Base-by-base conservation (phyloP, 768 basidiomycete genomes). In the Lactarius pseudohatsudake region DNA sequence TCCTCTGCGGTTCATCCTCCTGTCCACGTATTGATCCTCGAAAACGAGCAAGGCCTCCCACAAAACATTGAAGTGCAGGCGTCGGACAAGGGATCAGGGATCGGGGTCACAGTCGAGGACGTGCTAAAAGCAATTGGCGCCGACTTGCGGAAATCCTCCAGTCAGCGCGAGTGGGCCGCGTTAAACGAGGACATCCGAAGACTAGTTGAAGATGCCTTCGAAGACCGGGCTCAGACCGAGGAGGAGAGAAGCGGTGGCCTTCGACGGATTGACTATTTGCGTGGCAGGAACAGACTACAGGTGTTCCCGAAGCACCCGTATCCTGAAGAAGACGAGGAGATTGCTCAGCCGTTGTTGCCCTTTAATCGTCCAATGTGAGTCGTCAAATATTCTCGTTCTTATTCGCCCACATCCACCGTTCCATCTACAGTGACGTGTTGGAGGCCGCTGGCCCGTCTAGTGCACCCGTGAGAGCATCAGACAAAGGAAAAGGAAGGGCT, bases 11-110 rank as follows among this genome's bases (percentile, higher is more conserved):
- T 58, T 2, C 8, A 62, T 26, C 65, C 65, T 10, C 50, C 36
- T 11, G 43, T 59, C 13, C 50, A 1, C 34, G 26, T 53, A 7
- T 13, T 67, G 16, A 43, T 15, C 13, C 62, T 67, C 6, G 62
- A 67, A 62, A 63, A 59, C 34, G 22, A 28, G 7, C 66, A 63
- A 59, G 65, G 61, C 4, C 62, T 63, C 47, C 66, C 66, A 6
- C 57, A 54, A 30, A 4, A 4, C 0, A 64, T 67, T 26, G 22
- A 8, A 7, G n/a, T 67, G 10, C 41, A 28, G 15, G 20, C 62
- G 6, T 64, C 62, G 8, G 32, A 16, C 11, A 26, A 54, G 38
- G 28, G 32, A 45, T 41, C 50, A 8, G 57, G 20, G 41, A n/a
- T 36, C 1, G 61, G 50, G 7, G 10, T 64, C 32, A 59, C 66